Conservation (phyloP, 2,329 filamentous ascomycete genomes). For the Diaporthe vaccinii region DNA sequence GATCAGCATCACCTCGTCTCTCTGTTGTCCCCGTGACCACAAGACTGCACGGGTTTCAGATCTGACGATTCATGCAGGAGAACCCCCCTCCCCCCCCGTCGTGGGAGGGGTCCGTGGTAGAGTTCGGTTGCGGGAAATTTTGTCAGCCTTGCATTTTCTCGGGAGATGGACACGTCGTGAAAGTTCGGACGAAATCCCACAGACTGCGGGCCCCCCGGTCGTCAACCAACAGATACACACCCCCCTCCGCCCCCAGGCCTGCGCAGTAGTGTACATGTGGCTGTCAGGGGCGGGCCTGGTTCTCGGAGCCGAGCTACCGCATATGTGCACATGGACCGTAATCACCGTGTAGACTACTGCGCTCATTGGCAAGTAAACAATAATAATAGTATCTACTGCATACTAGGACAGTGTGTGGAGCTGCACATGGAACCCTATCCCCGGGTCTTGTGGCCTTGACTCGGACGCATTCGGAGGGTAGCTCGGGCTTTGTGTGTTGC, state of each 20-base stretch:
- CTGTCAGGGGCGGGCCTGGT: slow-evolving; percentile 18
- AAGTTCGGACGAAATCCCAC: slow-evolving; percentile 35
- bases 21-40: slow-evolving; percentile 7
- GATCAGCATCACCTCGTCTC: slow-evolving; percentile 9
- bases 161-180: slow-evolving; percentile 23
- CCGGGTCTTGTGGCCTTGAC: background rate
- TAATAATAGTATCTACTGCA: background rate
- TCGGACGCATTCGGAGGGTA: slow-evolving; percentile 4
- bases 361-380: background rate
- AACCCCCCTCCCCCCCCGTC: background rate
- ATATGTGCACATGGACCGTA: slow-evolving; percentile 15
- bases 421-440: background rate
- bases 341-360: background rate
- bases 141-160: slow-evolving; percentile 23
- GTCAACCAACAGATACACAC: background rate
- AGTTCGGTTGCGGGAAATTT: slow-evolving; percentile 30
- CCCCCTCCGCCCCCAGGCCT: background rate
- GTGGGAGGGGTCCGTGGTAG: slow-evolving; percentile 3
- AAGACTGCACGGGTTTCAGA: slow-evolving; percentile 18
- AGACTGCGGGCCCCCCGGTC: slow-evolving; percentile 9
- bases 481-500: background rate
- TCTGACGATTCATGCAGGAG: slow-evolving; percentile 26
- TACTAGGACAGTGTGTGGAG: background rate
- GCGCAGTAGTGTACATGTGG: slow-evolving; percentile 21
- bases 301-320: slow-evolving; percentile 31